Evolutionary conservation across 2,329 filamentous ascomycete species (phyloP), one percentile per base, ranked within the genome.

Genomic region (Dothideomycetes sp.): DNA sequence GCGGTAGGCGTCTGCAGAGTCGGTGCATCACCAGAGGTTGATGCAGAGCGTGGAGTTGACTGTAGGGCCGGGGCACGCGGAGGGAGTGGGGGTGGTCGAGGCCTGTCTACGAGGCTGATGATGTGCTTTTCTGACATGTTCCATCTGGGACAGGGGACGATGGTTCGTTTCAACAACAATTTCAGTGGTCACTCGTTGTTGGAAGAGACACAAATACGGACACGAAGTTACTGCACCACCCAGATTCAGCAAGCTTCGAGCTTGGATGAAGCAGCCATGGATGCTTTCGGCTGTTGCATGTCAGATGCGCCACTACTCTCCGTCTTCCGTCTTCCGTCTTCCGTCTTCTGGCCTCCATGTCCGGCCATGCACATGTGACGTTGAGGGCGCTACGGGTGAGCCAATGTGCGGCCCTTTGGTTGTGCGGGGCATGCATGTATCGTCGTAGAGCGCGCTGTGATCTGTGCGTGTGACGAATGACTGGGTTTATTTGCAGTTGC

Each of bases 41-140:
- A 12, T 27, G 22, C 7, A 27, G 22, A 27, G 7, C 12, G 22
- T 27, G 7, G 22, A 27, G 22, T 7, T 27, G 7, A 12, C 12
- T 27, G 22, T 7, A 7, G 22, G 22, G 7, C 12, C 22, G 22
- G 7, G 12, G 22, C 22, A 12, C 22, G 34, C 15, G 39, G 39
- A 19, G 39, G 39, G 15, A 41, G 30, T n/a, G 39, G 39, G 14
- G 39, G 39, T 27, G 22, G 22, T 7, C 7, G 22, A 27, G 22
- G 22, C 7, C 22, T 7, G 12, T 27, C 12, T n/a, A n/a, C n/a
- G 22, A 27, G 22, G 7, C 22, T 27, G 7, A 27, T 7, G 7
- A 27, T 12, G 12, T 27, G 7, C 22, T 27, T 27, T 12, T 27
- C 22, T 12, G 22, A 27, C 22, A 27, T 27, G 7, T 27, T 12